These are phyloP conservation scores for Iris pallida DNA, from an alignment of 116 monocot genomes.

Conservation along the genomic window DNA sequence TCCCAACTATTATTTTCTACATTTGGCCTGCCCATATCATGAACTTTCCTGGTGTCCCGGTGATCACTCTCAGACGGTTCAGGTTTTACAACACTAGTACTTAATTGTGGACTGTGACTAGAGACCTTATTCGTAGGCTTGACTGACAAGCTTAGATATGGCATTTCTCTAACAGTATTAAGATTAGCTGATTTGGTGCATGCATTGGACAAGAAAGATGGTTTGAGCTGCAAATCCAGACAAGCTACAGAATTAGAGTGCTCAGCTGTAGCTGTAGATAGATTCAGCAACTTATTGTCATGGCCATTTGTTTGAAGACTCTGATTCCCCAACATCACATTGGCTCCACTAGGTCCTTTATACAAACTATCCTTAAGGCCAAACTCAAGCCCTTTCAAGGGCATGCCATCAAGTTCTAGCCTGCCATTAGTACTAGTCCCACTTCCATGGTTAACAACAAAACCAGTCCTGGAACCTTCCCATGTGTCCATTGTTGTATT, in stretches of 20 bases:
- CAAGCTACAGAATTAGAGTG: constrained; percentile 3
- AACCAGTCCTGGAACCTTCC: constrained; percentile 11
- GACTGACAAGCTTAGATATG: constrained; percentile 24
- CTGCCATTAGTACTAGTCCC: neutral
- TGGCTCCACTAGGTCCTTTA: constrained; percentile 8
- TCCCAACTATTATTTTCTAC: too few relatives aligned
- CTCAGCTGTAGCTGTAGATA: neutral
- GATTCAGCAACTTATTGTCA: neutral
- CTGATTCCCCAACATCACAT: neutral
- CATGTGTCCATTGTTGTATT: constrained; percentile 29
- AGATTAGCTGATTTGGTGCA: constrained; percentile 6
- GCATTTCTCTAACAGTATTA: constrained; percentile 11
- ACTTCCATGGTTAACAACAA: constrained; percentile 1
- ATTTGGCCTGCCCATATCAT: neutral
- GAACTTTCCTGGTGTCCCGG: constrained; percentile 1
- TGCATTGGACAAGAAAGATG: constrained; percentile 20
- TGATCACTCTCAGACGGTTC: constrained; percentile 6
- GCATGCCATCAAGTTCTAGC: constrained; percentile 1
- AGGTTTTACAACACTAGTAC: constrained; percentile 9
- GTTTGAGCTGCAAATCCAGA: constrained; percentile 16
- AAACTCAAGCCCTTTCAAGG: neutral
- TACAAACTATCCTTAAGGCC: neutral
- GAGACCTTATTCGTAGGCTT: neutral
- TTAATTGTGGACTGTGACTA: neutral
- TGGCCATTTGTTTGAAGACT: neutral